A percentile compares a stretch with the other conserved stretches of the same genome.
These are phyloP conservation scores for Solanum habrochaites DNA, from an alignment of 257 asterid genomes.

Conservation along the genomic window DNA sequence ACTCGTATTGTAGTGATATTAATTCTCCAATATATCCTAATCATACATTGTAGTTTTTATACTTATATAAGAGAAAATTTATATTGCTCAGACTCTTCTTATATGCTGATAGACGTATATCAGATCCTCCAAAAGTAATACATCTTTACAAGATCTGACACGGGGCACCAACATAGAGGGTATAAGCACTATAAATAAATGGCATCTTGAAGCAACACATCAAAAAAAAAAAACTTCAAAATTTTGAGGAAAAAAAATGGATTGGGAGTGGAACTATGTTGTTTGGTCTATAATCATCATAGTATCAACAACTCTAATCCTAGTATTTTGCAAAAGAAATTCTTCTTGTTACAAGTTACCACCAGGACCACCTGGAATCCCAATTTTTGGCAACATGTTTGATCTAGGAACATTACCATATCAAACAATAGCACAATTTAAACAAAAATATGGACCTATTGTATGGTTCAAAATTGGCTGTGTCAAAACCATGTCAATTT, in stretches of 20 bases:
- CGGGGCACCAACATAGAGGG: neutral
- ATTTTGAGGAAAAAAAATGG: neutral
- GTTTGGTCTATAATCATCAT: constrained; percentile 2
- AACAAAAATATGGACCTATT: constrained; percentile 25
- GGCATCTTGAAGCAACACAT: neutral
- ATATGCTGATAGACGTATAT: neutral
- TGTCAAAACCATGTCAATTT: constrained; percentile 31
- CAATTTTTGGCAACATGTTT: constrained; percentile 42
- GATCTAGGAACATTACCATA: constrained; percentile 32
- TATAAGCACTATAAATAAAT: neutral
- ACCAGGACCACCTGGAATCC: constrained; percentile 49
- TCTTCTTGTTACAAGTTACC: constrained; percentile 6
- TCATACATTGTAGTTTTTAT: neutral
- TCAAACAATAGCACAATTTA: constrained; percentile 14
- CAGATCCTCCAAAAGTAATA: neutral
- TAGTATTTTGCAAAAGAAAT: neutral
- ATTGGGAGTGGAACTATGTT: constrained; percentile 13
- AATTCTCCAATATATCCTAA: no score
- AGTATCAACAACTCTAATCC: constrained; percentile 5
- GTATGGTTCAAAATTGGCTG: constrained; percentile 44
- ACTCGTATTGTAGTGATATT: no score
- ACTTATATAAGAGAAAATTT: neutral
- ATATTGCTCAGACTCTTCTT: neutral
- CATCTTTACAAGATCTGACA: neutral
- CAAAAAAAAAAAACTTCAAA: neutral